Evolutionary conservation across 2,329 filamentous ascomycete species (phyloP), one percentile per base, ranked within the genome.

Genomic region (Neofusicoccum parvum): DNA sequence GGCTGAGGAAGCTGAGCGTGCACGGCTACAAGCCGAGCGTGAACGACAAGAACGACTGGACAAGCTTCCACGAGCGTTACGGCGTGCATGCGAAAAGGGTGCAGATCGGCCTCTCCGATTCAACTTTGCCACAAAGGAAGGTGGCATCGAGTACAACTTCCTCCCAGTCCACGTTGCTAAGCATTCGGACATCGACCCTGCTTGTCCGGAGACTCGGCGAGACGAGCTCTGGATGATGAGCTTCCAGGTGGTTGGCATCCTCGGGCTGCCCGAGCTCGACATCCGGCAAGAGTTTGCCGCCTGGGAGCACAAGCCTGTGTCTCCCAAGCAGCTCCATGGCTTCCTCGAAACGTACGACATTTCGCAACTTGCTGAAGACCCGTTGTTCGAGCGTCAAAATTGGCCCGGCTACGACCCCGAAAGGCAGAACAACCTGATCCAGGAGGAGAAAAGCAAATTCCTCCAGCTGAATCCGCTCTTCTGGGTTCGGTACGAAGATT

Each of bases 171-270:
- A 76, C 60, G 76, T 73, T 71, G n/a, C 74, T 72, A 14, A 71
- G 73, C 15, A 65, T 72, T 27, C 74, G 78, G 49, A 70, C 78
- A 49, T 69, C 68, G 56, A 68, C 64, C 23, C 50, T 36, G 17
- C 54, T 32, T 14, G 68, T 67, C 46, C 65, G 66, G 36, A 50
- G 49, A n/a, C 66, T 68, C 39, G 49, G 68, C 15, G 70, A 10
- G 69, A 73, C 17, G 53, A 74, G 64, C 70, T 71, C 1, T 79
- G 78, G 67, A 72, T 79, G 62, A 73, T 75, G 67, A 77, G 75
- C 5, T 79, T 78, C 66, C 77, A 79, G 66, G 70, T 73, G 7
- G 76, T 76, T 1, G 78, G 78, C 48, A 76, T 80, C 48, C 77
- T 80, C 9, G 77, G 77, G 10, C 72, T 80, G 6, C 72, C 76